phyloP scores from a whole-genome alignment of 2,329 filamentous ascomycete genomes.

The Bipolaris cookei region DNA sequence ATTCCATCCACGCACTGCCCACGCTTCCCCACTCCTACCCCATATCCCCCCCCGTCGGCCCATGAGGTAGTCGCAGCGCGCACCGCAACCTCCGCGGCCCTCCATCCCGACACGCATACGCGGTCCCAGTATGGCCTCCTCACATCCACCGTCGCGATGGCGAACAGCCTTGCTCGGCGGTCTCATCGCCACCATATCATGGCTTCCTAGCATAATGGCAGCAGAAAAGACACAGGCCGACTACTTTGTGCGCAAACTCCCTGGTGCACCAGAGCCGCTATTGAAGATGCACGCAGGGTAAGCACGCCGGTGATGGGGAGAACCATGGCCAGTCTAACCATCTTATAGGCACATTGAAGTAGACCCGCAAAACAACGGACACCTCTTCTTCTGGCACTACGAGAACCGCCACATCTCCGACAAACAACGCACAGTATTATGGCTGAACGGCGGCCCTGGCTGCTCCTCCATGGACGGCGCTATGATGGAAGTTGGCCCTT shows the following conservation, averaged over 20 bases:
- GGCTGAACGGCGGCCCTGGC: constrained; percentile 95
- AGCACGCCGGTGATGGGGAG: constrained; percentile 20
- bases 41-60: constrained; percentile 9
- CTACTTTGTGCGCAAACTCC: constrained; percentile 86
- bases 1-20: background rate
- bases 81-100: constrained; percentile 29
- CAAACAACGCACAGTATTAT: constrained; percentile 87
- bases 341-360: constrained; percentile 83
- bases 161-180: constrained; percentile 43
- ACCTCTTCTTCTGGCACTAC: constrained; percentile 98
- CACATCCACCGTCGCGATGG: constrained; percentile 38
- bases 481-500: constrained; percentile 95
- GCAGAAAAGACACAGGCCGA: constrained; percentile 71
- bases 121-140: constrained; percentile 33
- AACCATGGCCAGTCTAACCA: constrained; percentile 7
- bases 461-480: constrained; percentile 98
- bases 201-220: constrained; percentile 46
- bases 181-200: constrained; percentile 41
- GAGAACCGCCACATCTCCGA: constrained; percentile 95
- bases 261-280: constrained; percentile 79
- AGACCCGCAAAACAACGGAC: constrained; percentile 81
- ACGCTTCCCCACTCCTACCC: background rate
- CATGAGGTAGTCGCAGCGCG: constrained; percentile 47
- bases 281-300: constrained; percentile 99
- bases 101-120: constrained; percentile 17